Evolutionary conservation across 2,329 filamentous ascomycete species (phyloP).

Genomic region (Dactylellina cionopaga): DNA sequence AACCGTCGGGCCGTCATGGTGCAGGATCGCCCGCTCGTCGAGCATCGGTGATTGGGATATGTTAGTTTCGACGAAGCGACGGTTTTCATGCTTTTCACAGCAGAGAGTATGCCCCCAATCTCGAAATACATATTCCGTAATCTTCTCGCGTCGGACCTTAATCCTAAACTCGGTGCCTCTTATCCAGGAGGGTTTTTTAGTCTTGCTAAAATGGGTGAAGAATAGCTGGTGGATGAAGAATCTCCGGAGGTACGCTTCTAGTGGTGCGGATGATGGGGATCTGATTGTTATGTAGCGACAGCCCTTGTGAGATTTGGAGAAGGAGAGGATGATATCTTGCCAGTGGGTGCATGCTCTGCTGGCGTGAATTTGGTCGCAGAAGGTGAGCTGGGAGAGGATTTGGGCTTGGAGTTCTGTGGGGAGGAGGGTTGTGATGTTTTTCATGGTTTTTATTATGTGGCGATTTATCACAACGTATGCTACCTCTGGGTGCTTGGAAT

Average conservation of each 20-base stretch:
- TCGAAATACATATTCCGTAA: background rate
- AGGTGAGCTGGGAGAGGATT: background rate
- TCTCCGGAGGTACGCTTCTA: too few species aligned
- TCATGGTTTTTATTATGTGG: background rate
- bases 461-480: background rate
- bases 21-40: background rate
- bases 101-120: too few species aligned
- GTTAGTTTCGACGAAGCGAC: background rate
- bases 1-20: too few species aligned
- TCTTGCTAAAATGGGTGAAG: background rate
- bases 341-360: background rate
- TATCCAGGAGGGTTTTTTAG: background rate
- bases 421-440: background rate
- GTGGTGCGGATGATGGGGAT: background rate
- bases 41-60: background rate
- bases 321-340: background rate
- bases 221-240: background rate
- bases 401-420: background rate
- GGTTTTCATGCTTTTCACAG: background rate
- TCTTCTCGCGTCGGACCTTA: background rate
- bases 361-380: background rate
- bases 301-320: background rate
- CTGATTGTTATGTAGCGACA: background rate
- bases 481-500: too few species aligned
- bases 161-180: background rate